Base-by-base conservation (phyloP, 352 stramenopile genomes). In the Discostella stelligera region DNA sequence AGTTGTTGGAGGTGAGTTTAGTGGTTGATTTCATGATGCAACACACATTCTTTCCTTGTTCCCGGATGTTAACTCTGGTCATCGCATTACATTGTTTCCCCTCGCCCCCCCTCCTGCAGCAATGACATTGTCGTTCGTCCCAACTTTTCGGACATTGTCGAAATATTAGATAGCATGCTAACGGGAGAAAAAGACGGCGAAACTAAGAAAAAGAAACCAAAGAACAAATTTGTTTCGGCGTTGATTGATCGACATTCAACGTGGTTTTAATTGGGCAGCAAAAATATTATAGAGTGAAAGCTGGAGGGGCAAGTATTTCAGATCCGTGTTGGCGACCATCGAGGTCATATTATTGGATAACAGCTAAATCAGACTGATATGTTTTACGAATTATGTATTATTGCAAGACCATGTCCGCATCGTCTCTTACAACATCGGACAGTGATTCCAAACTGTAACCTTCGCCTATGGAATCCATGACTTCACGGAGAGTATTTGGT, bases 201-300 rank as follows among this genome's bases (percentile, higher is more conserved):
- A 58, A 55, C 18, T 13, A 83, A 82, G 49, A 82, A 83, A 41
- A 88, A 82, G 66, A 74, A 82, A 59, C 55, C 58, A 21, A 74
- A 85, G 18, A 73, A 73, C 61, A 74, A 72, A 41, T 83, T 93
- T 52, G 74, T 61, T 46, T 61, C 79, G 6, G 76, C 79, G 25
- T 79, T 93, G 65, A 90, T 93, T 58, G 88, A 93, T 82, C 60
- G 88, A 20, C 88, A 92, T 71, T 93, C 88, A 16, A 92, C 88
- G 39, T 93, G 88, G 88, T 93, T 93, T 66, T 93, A 89, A 72
- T 20, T 4, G 13, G 30, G 9, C 9, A 41, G 13, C 11, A 44
- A 14, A 44, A 44, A 10, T 9, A 9, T 9, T 41, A 14, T 44
- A 44, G 37, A 44, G 37, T 44, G 37, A 14, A 44, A 10, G 37